A percentile compares a stretch with the other conserved stretches of the same genome.
Conservation (phyloP, 140 eudicot genomes). For the Artemisia princeps region DNA sequence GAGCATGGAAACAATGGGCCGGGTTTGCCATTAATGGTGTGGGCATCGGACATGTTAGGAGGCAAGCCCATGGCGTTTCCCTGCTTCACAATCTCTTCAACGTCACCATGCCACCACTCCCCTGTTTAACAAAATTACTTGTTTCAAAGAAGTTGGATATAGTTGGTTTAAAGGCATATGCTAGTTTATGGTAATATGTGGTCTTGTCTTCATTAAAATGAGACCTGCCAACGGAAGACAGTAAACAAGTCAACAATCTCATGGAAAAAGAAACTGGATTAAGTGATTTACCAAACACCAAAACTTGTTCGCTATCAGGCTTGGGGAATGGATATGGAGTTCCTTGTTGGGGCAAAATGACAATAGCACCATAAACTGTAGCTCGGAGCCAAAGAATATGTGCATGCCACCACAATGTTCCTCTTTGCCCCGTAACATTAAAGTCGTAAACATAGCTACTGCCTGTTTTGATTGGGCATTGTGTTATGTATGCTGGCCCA, state of each 20-base stretch:
- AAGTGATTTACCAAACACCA: constrained; percentile 26
- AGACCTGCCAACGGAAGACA: too few species aligned
- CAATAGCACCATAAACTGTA: constrained; percentile 69
- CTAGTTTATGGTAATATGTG: too few species aligned
- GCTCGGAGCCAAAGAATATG: constrained; percentile 71
- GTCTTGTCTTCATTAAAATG: too few species aligned
- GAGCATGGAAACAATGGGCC: constrained; percentile 77
- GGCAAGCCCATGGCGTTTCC: constrained; percentile 65
- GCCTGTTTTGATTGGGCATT: constrained; percentile 67
- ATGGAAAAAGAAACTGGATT: neutral
- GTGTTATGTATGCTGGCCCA: constrained; percentile 78
- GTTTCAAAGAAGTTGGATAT: neutral
- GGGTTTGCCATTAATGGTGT: constrained; percentile 74
- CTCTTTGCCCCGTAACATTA: constrained; percentile 57
- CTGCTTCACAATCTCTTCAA: constrained; percentile 53
- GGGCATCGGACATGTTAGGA: constrained; percentile 74
- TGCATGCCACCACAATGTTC: constrained; percentile 80
- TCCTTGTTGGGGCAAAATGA: constrained; percentile 47
- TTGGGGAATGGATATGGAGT: constrained; percentile 60
- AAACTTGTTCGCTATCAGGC: constrained; percentile 36
- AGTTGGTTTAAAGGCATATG: too few species aligned
- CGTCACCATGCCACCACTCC: constrained; percentile 87
- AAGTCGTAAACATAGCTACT: constrained; percentile 43
- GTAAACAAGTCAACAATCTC: neutral
- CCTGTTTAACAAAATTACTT: constrained; percentile 33